Base-by-base conservation (phyloP, 106 monocot species). In the Chionographis japonica region DNA sequence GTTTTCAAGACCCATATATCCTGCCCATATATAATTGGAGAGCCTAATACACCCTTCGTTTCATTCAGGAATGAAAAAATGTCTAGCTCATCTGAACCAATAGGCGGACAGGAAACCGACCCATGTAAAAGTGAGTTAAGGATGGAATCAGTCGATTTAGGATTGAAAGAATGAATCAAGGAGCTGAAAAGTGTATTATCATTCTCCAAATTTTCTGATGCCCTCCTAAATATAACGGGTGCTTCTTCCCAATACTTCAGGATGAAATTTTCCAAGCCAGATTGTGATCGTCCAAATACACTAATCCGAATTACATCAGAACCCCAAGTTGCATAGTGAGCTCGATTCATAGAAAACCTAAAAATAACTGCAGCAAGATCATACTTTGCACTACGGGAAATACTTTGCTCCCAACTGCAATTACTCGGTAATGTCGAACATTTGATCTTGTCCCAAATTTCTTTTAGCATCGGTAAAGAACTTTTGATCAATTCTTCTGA, bases 31-130 rank as follows among this genome's bases (percentile, higher is more conserved):
- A 75, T 54, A 54, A 86, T 68, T n/a, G 72, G 77, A 74, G 78
- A 82, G 73, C 90, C 90, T 42, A 94, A 77, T 6, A 38, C 53
- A 59, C 65, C 69, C 12, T 65, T 75, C 18, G 72, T 63, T 43
- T 94, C 90, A 51, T 81, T 63, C 14, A 91, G 68, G 37, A 91
- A 88, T 61, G 52, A 78, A 54, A 74, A 56, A 40, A 88, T 83
- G 50, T 94, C 85, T 37, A 91, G 40, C 60, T 94, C 94, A 75
- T 94, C 94, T 46, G 90, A 85, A 64, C 67, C 53, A 65, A 91
- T 80, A 52, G 88, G 82, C 14, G 94, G 91, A 49, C 90, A 94
- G 20, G 88, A 83, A 41, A 91, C 64, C 14, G 70, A 36, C 9
- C 68, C 69, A 41, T 58, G 50, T 52, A 91, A 65, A 67, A 91